A percentile compares a stretch with the other conserved stretches of the same genome.
phyloP scores from a whole-genome alignment of 352 stramenopile genomes.

The Globisporangium paroecandrum region DNA sequence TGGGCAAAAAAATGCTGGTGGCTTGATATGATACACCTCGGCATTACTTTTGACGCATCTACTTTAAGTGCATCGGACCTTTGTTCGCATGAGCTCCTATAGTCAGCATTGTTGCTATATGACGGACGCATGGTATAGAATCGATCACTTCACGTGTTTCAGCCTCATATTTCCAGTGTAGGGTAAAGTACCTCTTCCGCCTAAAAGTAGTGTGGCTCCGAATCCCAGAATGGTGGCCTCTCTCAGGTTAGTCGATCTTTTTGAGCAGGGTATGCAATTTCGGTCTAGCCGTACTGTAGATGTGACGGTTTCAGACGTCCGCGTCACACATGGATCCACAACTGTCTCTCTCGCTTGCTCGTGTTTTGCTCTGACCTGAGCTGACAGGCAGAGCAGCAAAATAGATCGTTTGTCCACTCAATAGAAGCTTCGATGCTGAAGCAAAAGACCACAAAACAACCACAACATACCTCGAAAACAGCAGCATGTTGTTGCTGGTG shows the following conservation, averaged over 20 bases:
- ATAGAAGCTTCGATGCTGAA: neutral
- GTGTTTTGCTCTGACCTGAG: neutral
- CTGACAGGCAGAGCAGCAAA: neutral
- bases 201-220: neutral
- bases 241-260: neutral
- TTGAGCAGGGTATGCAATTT: neutral
- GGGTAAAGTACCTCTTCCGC: neutral
- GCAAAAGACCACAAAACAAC: neutral
- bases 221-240: neutral
- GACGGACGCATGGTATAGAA: no score
- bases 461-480: neutral
- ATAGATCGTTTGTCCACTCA: neutral
- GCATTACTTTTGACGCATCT: no score
- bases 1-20: no score
- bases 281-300: neutral
- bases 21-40: no score
- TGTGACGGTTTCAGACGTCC: neutral
- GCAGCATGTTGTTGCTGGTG: neutral
- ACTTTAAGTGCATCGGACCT: no score
- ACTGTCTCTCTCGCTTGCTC: neutral
- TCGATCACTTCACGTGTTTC: no score
- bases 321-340: conserved; percentile 2
- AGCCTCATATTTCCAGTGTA: no score
- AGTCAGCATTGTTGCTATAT: no score
- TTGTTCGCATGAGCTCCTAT: no score